Conservation (phyloP, 108 stramenopile species). For the Fragilaria radians region DNA sequence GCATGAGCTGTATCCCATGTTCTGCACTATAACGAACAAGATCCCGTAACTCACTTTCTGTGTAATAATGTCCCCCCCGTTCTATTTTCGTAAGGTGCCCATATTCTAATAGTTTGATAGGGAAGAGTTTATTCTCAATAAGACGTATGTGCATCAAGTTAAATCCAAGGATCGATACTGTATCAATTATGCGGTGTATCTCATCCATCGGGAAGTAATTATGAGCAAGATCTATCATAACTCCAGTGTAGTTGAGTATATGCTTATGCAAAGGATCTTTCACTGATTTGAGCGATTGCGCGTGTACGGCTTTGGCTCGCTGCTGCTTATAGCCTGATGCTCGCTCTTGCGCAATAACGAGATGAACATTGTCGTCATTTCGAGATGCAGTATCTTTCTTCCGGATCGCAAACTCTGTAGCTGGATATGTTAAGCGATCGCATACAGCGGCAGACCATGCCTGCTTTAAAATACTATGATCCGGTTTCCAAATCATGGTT, state of each 20-base stretch:
- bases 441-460: not conserved
- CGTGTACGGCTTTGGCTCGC: not conserved
- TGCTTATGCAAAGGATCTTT: not conserved
- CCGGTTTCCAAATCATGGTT: not conserved
- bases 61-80: not conserved
- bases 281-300: not conserved
- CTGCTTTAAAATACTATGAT: not conserved
- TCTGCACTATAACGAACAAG: conserved; percentile 1
- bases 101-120: not conserved
- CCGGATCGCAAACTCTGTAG: not conserved
- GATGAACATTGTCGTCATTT: not conserved
- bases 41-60: not conserved
- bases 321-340: not conserved
- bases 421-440: not conserved
- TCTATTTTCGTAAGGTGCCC: not conserved
- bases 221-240: conserved; percentile 13
- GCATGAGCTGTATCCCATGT: conserved; percentile 22
- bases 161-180: conserved; percentile 14
- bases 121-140: conserved; percentile 10
- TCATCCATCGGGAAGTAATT: not conserved
- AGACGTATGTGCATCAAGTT: conserved; percentile 27
- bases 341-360: not conserved
- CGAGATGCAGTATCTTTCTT: not conserved
- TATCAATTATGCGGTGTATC: conserved; percentile 1
- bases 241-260: conserved; percentile 5